Evolutionary conservation across 805 yeast species (phyloP), one percentile per base, ranked within the genome.

Genomic region (Teunomyces kruisii): DNA sequence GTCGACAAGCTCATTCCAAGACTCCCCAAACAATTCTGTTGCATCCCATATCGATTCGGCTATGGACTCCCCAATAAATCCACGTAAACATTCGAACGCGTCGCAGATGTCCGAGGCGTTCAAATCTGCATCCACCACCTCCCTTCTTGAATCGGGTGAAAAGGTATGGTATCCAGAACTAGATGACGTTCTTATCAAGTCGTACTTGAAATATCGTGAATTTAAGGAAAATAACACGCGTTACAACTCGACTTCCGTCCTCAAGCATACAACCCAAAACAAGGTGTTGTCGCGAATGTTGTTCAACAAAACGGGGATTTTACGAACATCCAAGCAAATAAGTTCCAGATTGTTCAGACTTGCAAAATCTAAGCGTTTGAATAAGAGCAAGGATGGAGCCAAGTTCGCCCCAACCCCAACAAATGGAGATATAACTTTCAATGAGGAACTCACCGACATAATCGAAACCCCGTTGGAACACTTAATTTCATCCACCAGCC

Each of bases 281-380:
- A 71, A 69, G 46, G 64, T 69, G 10, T 54, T 72, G 35, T 67
- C 74, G 3, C 56, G 74, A 39, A 69, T 72, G 75, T 47, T 72
- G 27, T 57, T 56, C 22, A 63, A 63, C 47, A 67, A 62, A 48
- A 62, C 74, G 6, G 70, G 71, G 9, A 53, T 65, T 1, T 52
- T 57, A 30, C 58, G 74, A 44, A 61, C 71, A 1, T 61, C 73
- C 4, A 68, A 68, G 45, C 75, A 71, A 45, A 66, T 71, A 14
- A 43, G 51, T 14, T 50, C 70, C 4, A 57, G 72, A 40, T 53
- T 67, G 9, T 60, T 60, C 40, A 50, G 67, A 17, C 53, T 64
- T 24, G 59, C 67, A 1, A 59, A 60, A 45, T 43, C 52, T 35
- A 60, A 60, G 28, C 55, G 53, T 44, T 40, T 60, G 35, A 54